A percentile compares a stretch with the other conserved stretches of the same genome.
Conservation (phyloP, 805 yeast genomes). For the Yarrowia sp. region DNA sequence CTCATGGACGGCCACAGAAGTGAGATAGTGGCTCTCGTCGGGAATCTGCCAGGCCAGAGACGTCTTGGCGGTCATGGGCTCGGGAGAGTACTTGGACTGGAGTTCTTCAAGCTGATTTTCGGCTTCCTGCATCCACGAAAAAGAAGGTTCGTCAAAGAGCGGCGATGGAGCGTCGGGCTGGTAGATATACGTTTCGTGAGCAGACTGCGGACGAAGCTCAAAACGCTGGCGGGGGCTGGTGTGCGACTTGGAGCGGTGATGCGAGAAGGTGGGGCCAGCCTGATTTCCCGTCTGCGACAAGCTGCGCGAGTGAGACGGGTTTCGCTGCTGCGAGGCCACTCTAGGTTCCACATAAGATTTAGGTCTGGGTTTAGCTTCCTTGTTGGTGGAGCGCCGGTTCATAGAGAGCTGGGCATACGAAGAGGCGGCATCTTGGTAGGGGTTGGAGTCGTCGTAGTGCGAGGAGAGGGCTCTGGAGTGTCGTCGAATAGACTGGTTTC, state of each 20-base stretch:
- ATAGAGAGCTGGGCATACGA: not conserved
- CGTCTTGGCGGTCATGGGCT: slow-evolving; percentile 28
- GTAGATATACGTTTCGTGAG: not conserved
- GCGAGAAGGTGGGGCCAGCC: not conserved
- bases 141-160: slow-evolving; percentile 4
- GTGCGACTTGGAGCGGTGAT: slow-evolving; percentile 15
- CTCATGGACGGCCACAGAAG: slow-evolving; percentile 41
- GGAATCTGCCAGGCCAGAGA: slow-evolving; percentile 42
- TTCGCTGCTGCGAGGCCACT: not conserved
- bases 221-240: not conserved
- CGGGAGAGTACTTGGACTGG: not conserved
- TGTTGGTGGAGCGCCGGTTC: not conserved
- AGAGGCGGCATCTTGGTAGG: not conserved
- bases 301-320: slow-evolving; percentile 3
- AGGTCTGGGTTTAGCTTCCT: not conserved
- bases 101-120: not conserved
- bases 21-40: slow-evolving; percentile 39
- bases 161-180: slow-evolving; percentile 7
- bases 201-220: not conserved
- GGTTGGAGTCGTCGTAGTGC: slow-evolving; percentile 11
- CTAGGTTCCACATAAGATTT: slow-evolving; percentile 1
- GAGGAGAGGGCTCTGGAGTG: not conserved
- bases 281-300: not conserved
- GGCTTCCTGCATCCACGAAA: slow-evolving; percentile 23
- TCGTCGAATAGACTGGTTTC: slow-evolving; percentile 5